Percentiles rank a stretch among this genome's conserved stretches.
Evolutionary conservation across 768 basidiomycete genomes (phyloP).

Genomic region (Neoboletus magnificus): DNA sequence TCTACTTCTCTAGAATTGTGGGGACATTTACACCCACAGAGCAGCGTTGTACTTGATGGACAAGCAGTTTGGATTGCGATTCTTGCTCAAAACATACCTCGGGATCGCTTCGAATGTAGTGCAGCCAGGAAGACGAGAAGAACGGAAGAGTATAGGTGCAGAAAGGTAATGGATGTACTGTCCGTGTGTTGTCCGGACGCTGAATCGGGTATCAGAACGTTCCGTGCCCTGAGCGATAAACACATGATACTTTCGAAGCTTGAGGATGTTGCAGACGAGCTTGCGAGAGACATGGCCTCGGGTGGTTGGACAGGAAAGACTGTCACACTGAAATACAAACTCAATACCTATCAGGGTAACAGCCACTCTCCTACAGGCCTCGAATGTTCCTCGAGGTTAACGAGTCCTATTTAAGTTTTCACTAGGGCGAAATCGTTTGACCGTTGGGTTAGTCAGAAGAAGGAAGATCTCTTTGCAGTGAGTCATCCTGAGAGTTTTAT

Average conservation of each 20-base stretch:
- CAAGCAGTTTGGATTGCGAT: conserved; percentile 76
- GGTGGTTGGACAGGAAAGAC: conserved; percentile 85
- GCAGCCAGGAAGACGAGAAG: conserved; percentile 69
- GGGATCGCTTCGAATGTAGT: conserved; percentile 87
- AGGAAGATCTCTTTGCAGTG: conserved; percentile 76
- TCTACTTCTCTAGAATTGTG: conserved; percentile 61
- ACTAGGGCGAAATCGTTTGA: conserved; percentile 81
- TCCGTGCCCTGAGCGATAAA: conserved; percentile 62
- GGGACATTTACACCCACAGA: conserved; percentile 80
- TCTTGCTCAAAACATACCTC: conserved; percentile 75
- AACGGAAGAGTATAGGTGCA: conserved; percentile 88
- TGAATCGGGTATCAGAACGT: conserved; percentile 53
- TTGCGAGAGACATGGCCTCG: conserved; percentile 76
- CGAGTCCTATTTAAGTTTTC: conserved; percentile 45
- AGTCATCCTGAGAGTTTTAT: not conserved
- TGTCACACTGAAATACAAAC: conserved; percentile 89
- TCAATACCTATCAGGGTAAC: conserved; percentile 81
- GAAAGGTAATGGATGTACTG: conserved; percentile 55
- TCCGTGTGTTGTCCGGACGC: not conserved
- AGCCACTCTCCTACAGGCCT: not conserved
- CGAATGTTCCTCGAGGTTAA: conserved; percentile 3
- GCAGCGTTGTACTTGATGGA: conserved; percentile 78
- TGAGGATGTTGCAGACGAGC: conserved; percentile 74
- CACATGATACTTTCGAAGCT: conserved; percentile 72
- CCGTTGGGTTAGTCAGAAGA: conserved; percentile 68